phyloP scores from a whole-genome alignment of 306 rosid genomes.

The Pterocarpus santalinus region DNA sequence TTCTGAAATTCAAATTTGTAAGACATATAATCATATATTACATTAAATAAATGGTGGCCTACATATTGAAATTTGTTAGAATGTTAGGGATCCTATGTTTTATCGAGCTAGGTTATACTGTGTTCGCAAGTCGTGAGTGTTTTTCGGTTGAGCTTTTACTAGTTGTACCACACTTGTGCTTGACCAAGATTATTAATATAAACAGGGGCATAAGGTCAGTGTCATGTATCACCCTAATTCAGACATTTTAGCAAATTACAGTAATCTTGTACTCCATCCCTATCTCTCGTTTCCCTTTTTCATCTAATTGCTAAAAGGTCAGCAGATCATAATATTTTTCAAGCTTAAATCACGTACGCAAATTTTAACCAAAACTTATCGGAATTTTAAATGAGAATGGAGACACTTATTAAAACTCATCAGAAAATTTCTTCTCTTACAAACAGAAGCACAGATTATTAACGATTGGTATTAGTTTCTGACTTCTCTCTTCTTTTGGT shows the following conservation, averaged over 20 bases:
- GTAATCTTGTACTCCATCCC: slow-evolving; percentile 1
- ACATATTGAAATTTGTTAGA: slow-evolving; percentile 31
- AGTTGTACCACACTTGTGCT: not conserved
- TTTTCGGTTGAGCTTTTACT: slow-evolving; percentile 25
- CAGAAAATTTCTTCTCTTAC: slow-evolving; percentile 14
- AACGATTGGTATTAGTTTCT: slow-evolving; percentile 14
- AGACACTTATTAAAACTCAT: slow-evolving; percentile 25
- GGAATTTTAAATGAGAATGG: slow-evolving; percentile 16
- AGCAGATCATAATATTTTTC: not conserved
- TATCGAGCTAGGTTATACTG: slow-evolving; percentile 8
- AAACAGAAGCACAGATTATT: not conserved
- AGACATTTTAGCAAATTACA: slow-evolving; percentile 17
- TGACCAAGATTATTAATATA: slow-evolving; percentile 7
- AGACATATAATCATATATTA: not conserved
- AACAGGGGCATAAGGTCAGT: slow-evolving; percentile 10
- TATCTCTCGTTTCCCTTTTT: slow-evolving; percentile 4
- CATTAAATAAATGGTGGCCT: slow-evolving; percentile 3
- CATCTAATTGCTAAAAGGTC: slow-evolving; percentile 10
- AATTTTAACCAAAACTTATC: not conserved
- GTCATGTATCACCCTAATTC: slow-evolving; percentile 22
- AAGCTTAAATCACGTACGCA: not conserved
- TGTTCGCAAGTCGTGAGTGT: not conserved
- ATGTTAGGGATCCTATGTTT: slow-evolving; percentile 21
- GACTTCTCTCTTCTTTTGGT: slow-evolving; percentile 6
- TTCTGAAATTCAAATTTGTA: slow-evolving; percentile 23